Evolutionary conservation across 2,329 filamentous ascomycete species (phyloP).

Genomic region (Cercospora sp.): DNA sequence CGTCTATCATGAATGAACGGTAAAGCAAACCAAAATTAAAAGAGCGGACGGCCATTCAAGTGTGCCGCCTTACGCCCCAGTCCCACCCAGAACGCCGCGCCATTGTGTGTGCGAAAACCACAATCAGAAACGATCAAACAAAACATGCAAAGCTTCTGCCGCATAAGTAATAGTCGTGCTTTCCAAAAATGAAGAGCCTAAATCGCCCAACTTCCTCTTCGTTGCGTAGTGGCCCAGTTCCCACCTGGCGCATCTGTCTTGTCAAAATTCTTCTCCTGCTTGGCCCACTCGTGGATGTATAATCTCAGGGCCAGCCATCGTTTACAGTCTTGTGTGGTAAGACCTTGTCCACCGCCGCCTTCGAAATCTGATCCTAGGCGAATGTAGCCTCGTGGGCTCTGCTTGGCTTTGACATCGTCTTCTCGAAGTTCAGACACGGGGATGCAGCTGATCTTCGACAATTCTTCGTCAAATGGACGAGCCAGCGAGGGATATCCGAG

Average conservation of each 20-base stretch:
- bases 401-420: slow-evolving; percentile 64
- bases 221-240: slow-evolving; percentile 46
- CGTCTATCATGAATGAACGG: slow-evolving; percentile 1
- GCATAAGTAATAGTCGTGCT: not conserved
- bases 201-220: slow-evolving; percentile 53
- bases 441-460: slow-evolving; percentile 76
- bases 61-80: not conserved
- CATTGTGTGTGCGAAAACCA: not conserved
- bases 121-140: not conserved
- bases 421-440: slow-evolving; percentile 66
- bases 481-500: slow-evolving; percentile 88
- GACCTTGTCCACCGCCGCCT: slow-evolving; percentile 48
- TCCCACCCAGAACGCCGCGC: not conserved
- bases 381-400: slow-evolving; percentile 69
- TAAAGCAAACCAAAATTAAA: not conserved
- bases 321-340: slow-evolving; percentile 56
- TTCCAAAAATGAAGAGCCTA: slow-evolving; percentile 16
- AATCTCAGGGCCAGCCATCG: slow-evolving; percentile 80
- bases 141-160: slow-evolving; percentile 5
- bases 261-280: slow-evolving; percentile 74
- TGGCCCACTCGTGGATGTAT: slow-evolving; percentile 87
- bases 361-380: slow-evolving; percentile 52
- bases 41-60: not conserved
- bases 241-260: slow-evolving; percentile 34
- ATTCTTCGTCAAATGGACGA: slow-evolving; percentile 77